A percentile compares a stretch with the other conserved stretches of the same genome.
Conservation (phyloP, 1,284 basidiomycete genomes). For the Moesziomyces sp. region DNA sequence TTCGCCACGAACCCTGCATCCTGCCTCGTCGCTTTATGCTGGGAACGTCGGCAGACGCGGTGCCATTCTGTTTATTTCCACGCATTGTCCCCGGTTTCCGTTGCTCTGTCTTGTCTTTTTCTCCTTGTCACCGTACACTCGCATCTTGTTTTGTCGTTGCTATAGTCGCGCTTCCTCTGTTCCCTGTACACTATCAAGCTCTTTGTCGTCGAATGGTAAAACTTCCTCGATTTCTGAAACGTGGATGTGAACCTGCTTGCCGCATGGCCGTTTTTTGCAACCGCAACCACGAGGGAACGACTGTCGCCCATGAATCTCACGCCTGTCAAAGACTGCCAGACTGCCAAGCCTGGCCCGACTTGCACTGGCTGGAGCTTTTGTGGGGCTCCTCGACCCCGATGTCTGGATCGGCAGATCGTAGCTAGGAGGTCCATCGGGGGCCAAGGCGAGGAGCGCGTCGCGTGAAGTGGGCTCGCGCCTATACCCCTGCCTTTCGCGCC, state of each 20-base stretch:
- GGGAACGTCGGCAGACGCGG: too few relatives aligned
- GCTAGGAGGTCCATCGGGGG: not conserved
- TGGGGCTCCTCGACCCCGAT: too few relatives aligned
- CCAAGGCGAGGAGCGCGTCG: not conserved
- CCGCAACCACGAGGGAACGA: too few relatives aligned
- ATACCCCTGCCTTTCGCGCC: not conserved
- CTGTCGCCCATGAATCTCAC: too few relatives aligned
- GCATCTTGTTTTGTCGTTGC: conserved; percentile 6
- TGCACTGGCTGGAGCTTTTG: too few relatives aligned
- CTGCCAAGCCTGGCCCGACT: too few relatives aligned
- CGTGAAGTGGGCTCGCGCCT: not conserved
- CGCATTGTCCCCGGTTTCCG: not conserved
- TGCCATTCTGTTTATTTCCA: conserved; percentile 1
- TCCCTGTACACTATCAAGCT: conserved; percentile 14
- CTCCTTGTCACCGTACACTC: conserved; percentile 10
- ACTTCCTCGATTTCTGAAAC: not conserved
- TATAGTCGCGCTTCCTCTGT: not conserved
- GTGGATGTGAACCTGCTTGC: not conserved
- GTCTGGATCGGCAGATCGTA: not conserved
- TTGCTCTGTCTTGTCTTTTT: conserved; percentile 9
- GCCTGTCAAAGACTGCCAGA: not conserved
- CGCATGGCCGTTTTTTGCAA: too few relatives aligned
- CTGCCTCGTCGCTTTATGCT: too few relatives aligned
- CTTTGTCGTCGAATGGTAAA: not conserved
- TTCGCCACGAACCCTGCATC: too few relatives aligned